phyloP scores from a whole-genome alignment of 805 yeast species.

The Soucietia sequanensis region DNA sequence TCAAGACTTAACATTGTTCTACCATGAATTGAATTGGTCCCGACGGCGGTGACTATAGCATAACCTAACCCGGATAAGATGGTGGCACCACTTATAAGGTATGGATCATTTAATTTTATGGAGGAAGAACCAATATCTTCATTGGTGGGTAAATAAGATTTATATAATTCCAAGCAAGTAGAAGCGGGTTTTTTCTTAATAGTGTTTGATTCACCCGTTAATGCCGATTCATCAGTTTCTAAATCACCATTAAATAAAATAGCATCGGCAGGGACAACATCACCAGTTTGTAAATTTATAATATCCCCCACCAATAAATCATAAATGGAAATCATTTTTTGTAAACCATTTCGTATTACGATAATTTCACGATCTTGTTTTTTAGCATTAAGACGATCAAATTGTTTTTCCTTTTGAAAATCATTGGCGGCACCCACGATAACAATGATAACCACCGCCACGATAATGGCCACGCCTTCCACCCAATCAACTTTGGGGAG shows the following conservation, averaged over 20 bases:
- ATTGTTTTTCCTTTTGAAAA: constrained; percentile 93
- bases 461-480: constrained; percentile 96
- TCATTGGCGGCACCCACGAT: constrained; percentile 94
- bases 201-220: constrained; percentile 92
- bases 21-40: constrained; percentile 86
- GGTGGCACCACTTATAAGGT: constrained; percentile 88
- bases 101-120: constrained; percentile 63
- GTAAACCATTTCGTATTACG: constrained; percentile 72
- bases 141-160: constrained; percentile 20
- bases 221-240: constrained; percentile 87
- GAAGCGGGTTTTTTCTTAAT: constrained; percentile 64
- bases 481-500: constrained; percentile 95
- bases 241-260: constrained; percentile 70
- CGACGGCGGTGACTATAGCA: constrained; percentile 88
- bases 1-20: constrained; percentile 81
- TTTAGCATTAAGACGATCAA: constrained; percentile 80
- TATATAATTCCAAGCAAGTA: constrained; percentile 32
- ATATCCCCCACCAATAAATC: constrained; percentile 87
- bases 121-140: constrained; percentile 42
- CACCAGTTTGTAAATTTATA: constrained; percentile 85
- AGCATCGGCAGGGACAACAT: constrained; percentile 87
- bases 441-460: constrained; percentile 88
- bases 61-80: constrained; percentile 82
- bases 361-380: constrained; percentile 80
- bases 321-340: constrained; percentile 64